Base-by-base conservation (phyloP, 2,329 filamentous ascomycete genomes). In the Cryphonectria naterciae region DNA sequence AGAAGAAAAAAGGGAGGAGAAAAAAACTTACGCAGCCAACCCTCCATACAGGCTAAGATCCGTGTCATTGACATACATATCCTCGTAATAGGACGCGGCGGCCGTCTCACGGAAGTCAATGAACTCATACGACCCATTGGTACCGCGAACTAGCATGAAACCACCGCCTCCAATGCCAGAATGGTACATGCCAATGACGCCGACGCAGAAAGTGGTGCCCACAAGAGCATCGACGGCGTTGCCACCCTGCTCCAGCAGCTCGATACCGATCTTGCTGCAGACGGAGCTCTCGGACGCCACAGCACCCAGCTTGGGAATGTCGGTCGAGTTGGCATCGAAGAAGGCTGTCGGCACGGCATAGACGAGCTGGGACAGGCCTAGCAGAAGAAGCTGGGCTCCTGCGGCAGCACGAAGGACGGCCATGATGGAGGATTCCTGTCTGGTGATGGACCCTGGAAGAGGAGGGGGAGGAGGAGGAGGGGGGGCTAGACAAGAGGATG, bases 41-140 rank as follows among this genome's bases (percentile, higher is more conserved):
- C 93, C 93, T 1, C 92, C 91, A 54, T 83, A 85, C 4, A 93
- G 82, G 65, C 91, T 93, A 2, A 86, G 86, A 5, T 85, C 81
- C 0, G 85, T 86, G 74, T 94, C 88, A 72, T 91, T 88, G 68
- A 88, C 88, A 81, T 91, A 97, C 94, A 97, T 97, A 74, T 94
- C 87, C 79, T 95, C 84, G 73, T 87, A 92, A 0, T 93, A 91
- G 1, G 93, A 92, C 0, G 91, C 92, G 0, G 94, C 94, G 0
- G 94, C 94, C 0, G 89, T 93, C 80, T 97, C 94, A 22, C 94
- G 86, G 79, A 96, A 97, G 78, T 97, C 94, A 74, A 97, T 89
- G 74, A 89, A 92, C 75, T 97, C 93, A 77, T 93, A 95, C 11
- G 82, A 81, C 6, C 91, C 91, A 73, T 92, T 86, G 6, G 86